Conservation (phyloP, 2,329 filamentous ascomycete genomes). For the Corynespora cassiicola region DNA sequence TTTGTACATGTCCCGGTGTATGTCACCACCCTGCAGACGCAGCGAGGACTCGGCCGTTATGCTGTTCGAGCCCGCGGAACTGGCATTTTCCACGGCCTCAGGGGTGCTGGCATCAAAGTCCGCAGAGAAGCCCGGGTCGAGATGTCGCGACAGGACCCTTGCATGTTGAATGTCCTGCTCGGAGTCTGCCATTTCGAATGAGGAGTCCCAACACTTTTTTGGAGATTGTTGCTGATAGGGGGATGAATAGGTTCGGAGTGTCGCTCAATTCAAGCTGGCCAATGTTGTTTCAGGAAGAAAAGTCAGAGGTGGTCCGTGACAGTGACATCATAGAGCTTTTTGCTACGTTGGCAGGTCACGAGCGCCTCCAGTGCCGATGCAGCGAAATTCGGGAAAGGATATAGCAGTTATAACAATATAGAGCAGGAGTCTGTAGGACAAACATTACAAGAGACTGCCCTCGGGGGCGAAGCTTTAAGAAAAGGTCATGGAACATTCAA, state of each 20-base stretch:
- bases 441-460: no score
- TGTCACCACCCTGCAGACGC: constrained; percentile 76
- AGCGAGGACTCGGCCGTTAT: constrained; percentile 67
- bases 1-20: constrained; percentile 79
- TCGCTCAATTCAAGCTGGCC: constrained; percentile 4
- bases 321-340: constrained; percentile 33
- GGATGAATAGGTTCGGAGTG: background rate
- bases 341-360: no score
- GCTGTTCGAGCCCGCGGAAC: constrained; percentile 26
- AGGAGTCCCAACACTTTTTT: background rate
- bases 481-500: constrained; percentile 16
- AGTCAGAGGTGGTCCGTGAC: constrained; percentile 33
- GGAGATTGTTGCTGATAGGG: background rate
- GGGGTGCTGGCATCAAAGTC: constrained; percentile 46
- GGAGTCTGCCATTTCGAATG: constrained; percentile 33
- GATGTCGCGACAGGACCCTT: constrained; percentile 49
- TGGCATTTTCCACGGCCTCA: constrained; percentile 30
- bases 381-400: no score
- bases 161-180: constrained; percentile 38
- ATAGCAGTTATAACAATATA: no score
- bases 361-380: no score
- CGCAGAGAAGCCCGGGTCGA: constrained; percentile 52
- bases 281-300: constrained; percentile 22
- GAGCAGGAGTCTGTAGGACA: no score
- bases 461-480: background rate